Percentiles rank a stretch among this genome's conserved stretches.
Conservation (phyloP, 1,139 yeast genomes). For the Hemisphaericaspora subhashii region DNA sequence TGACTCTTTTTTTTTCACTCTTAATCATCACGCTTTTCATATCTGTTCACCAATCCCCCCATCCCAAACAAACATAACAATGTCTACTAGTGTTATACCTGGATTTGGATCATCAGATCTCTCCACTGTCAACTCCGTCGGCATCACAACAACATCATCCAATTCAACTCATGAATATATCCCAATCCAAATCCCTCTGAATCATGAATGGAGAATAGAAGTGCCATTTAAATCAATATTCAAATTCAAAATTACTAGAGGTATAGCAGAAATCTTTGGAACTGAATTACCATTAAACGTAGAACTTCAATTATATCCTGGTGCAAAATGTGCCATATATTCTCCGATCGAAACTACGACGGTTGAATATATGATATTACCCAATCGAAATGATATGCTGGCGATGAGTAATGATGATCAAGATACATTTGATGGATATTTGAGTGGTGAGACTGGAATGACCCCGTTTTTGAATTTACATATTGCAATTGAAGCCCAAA, state of each 20-base stretch:
- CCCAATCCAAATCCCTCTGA: constrained; percentile 35
- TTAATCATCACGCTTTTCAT: too few species aligned
- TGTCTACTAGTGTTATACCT: neutral
- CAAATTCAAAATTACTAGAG: constrained; percentile 56
- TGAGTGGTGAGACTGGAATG: constrained; percentile 72
- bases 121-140: neutral
- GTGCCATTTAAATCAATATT: constrained; percentile 59
- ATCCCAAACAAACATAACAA: too few species aligned
- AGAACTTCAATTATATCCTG: constrained; percentile 56
- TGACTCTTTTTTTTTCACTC: too few species aligned
- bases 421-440: constrained; percentile 52
- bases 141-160: neutral
- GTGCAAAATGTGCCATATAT: constrained; percentile 55
- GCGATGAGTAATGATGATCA: constrained; percentile 25
- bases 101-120: neutral
- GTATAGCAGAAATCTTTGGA: constrained; percentile 89
- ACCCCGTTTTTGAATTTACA: constrained; percentile 65
- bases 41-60: too few species aligned
- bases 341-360: constrained; percentile 53
- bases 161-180: neutral
- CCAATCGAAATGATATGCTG: constrained; percentile 40
- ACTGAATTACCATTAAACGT: constrained; percentile 81
- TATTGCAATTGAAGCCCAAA: constrained; percentile 67
- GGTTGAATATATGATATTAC: constrained; percentile 49
- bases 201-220: constrained; percentile 86